Evolutionary conservation across 2,329 filamentous ascomycete species (phyloP).

Genomic region (Trichoderma arundinaceum): DNA sequence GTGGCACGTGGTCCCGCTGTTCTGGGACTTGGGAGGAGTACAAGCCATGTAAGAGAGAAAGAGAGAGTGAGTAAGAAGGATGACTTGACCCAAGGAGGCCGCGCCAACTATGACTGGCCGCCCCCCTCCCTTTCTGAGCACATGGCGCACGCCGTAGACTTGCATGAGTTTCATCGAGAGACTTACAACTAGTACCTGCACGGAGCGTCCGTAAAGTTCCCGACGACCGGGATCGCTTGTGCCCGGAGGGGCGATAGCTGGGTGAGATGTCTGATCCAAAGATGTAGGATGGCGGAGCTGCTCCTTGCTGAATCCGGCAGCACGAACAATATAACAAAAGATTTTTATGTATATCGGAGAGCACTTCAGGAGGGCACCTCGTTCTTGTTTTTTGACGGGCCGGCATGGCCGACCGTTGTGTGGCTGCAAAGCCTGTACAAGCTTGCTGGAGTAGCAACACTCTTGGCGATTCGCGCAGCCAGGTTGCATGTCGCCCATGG

Average conservation of each 20-base stretch:
- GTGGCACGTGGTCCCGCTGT: constrained; percentile 6
- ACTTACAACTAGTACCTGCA: constrained; percentile 6
- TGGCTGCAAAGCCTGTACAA: too few relatives aligned
- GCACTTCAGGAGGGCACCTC: too few relatives aligned
- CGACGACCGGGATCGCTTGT: constrained; percentile 24
- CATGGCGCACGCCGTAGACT: constrained; percentile 6
- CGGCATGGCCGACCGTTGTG: too few relatives aligned
- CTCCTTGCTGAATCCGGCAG: constrained; percentile 14
- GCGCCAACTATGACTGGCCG: too few relatives aligned
- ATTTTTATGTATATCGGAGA: too few relatives aligned
- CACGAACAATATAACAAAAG: too few relatives aligned
- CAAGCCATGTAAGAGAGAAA: background rate
- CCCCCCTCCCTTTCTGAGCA: background rate
- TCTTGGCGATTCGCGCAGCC: constrained; percentile 14
- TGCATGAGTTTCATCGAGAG: constrained; percentile 12
- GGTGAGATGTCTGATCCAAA: constrained; percentile 24
- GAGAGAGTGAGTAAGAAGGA: background rate
- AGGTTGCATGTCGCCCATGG: background rate
- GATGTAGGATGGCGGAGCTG: constrained; percentile 18
- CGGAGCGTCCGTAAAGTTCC: constrained; percentile 27
- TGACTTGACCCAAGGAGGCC: background rate
- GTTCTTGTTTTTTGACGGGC: background rate
- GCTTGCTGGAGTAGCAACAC: background rate
- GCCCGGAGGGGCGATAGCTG: constrained; percentile 14
- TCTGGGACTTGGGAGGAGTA: constrained; percentile 4